phyloP scores from a whole-genome alignment of 176 grass and related monocot genomes.

The Carex pumila region DNA sequence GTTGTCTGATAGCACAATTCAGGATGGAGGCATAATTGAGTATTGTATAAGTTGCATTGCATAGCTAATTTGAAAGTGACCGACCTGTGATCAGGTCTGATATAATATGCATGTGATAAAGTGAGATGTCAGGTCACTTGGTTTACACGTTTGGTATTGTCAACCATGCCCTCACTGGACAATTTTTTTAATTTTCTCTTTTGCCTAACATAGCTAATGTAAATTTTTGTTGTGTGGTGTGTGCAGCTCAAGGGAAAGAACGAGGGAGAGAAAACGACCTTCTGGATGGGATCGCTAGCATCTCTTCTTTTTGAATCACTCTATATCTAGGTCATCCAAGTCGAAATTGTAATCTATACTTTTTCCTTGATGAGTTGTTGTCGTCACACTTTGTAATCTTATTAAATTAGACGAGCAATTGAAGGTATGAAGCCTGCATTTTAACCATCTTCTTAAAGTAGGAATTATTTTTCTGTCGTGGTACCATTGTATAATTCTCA shows the following conservation, averaged over 20 bases:
- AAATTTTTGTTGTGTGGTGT: constrained; percentile 5
- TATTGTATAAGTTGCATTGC: not conserved
- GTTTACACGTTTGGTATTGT: not conserved
- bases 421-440: not conserved
- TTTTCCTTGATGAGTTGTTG: not conserved
- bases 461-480: not conserved
- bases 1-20: not conserved
- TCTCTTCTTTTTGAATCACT: not conserved
- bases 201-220: constrained; percentile 9
- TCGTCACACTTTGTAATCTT: not conserved
- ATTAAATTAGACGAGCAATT: not conserved
- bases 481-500: not conserved
- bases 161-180: not conserved
- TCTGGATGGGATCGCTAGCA: constrained; percentile 84
- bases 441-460: not conserved
- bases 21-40: not conserved
- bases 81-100: not conserved
- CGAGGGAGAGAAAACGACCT: constrained; percentile 71
- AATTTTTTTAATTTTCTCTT: not conserved
- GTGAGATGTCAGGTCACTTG: not conserved
- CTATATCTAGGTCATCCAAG: not conserved
- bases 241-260: constrained; percentile 61
- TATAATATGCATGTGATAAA: not conserved
- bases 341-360: not conserved
- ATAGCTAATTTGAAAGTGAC: not conserved